Percentiles rank a stretch among this genome's conserved stretches.
phyloP scores from a whole-genome alignment of 148 eudicot genomes.

The Dianthus caryophyllus region DNA sequence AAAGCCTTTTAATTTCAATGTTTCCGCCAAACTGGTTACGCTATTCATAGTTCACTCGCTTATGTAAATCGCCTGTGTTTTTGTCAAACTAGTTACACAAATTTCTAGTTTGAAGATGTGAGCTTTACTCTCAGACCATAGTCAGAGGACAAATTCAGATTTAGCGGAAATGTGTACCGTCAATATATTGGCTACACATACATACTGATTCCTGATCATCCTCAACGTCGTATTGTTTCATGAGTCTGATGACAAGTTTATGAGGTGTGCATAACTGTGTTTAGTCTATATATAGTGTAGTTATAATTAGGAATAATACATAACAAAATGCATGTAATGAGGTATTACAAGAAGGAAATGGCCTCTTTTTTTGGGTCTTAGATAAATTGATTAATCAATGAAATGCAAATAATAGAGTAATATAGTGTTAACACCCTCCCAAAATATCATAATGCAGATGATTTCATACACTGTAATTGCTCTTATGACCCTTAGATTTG shows the following conservation, averaged over 20 bases:
- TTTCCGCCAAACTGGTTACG: too few species aligned
- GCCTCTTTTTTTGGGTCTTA: not conserved
- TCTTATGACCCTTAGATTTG: not conserved
- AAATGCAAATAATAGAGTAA: not conserved
- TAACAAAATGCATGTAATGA: too few species aligned
- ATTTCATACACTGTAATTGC: not conserved
- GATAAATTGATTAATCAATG: not conserved
- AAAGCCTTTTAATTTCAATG: too few species aligned
- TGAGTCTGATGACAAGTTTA: too few species aligned
- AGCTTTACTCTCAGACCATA: too few species aligned
- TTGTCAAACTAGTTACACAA: not conserved
- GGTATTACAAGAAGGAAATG: not conserved
- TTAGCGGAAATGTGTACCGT: too few species aligned
- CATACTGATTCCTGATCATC: too few species aligned
- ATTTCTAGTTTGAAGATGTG: not conserved
- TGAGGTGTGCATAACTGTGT: slow-evolving; percentile 1
- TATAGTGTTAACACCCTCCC: not conserved
- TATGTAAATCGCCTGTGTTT: too few species aligned
- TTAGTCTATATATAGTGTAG: not conserved
- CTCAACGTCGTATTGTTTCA: too few species aligned
- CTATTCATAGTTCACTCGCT: too few species aligned
- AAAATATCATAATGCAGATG: not conserved
- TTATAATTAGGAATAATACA: not conserved
- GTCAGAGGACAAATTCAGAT: too few species aligned
- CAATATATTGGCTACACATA: too few species aligned